Percentiles rank a stretch among this genome's conserved stretches.
phyloP scores from a whole-genome alignment of 257 asterid genomes.

The Solanum etuberosum region DNA sequence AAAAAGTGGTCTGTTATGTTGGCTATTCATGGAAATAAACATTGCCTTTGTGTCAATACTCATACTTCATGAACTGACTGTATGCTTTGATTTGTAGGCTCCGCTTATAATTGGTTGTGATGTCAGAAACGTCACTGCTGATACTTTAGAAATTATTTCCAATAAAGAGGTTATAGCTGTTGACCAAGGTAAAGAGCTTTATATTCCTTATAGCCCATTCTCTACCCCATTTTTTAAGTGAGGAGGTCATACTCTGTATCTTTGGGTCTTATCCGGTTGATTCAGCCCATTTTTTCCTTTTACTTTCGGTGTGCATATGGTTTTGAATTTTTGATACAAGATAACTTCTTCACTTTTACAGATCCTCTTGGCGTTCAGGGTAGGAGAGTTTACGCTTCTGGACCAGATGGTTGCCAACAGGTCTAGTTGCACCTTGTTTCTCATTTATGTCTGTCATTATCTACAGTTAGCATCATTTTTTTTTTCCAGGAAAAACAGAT shows the following conservation, averaged over 20 bases:
- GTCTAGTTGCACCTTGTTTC: slow-evolving; percentile 12
- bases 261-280: neutral
- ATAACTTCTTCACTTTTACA: slow-evolving; percentile 19
- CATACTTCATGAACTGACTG: neutral
- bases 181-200: slow-evolving; percentile 58
- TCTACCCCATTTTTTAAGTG: neutral
- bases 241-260: neutral
- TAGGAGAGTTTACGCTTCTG: slow-evolving; percentile 55
- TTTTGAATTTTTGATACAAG: neutral
- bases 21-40: neutral
- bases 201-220: neutral
- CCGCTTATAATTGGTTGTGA: slow-evolving; percentile 93
- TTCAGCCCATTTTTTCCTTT: neutral
- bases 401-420: slow-evolving; percentile 53
- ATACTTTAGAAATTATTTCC: slow-evolving; percentile 58
- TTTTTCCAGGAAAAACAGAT: too few relatives aligned
- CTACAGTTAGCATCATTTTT: neutral
- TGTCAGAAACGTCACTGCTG: slow-evolving; percentile 72
- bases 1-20: neutral
- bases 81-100: slow-evolving; percentile 37
- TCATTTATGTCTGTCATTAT: neutral
- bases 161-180: slow-evolving; percentile 80
- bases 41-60: neutral
- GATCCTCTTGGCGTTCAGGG: slow-evolving; percentile 96
- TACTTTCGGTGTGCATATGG: neutral